Evolutionary conservation across 257 asterid species (phyloP).

Genomic region (Solanum rostratum): DNA sequence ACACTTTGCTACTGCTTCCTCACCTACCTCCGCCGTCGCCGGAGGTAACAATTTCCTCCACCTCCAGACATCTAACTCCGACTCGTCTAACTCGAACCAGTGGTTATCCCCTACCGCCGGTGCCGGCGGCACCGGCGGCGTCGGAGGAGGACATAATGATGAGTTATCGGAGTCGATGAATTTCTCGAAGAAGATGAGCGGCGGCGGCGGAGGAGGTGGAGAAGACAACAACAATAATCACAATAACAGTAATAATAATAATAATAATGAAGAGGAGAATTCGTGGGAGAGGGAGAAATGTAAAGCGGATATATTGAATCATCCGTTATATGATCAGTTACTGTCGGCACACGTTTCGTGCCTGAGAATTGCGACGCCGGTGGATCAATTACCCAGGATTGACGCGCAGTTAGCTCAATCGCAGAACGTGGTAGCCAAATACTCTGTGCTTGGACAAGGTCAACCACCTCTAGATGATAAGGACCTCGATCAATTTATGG

Average conservation of each 20-base stretch:
- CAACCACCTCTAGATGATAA: conserved; percentile 48
- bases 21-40: neutral
- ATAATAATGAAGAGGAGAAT: neutral
- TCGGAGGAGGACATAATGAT: neutral
- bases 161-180: neutral
- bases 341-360: conserved; percentile 88
- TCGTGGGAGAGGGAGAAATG: conserved; percentile 78
- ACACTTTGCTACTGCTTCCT: neutral
- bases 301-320: conserved; percentile 73
- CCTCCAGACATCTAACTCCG: conserved; percentile 12
- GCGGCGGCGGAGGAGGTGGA: neutral
- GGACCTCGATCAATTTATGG: conserved; percentile 98
- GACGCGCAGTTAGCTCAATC: conserved; percentile 95
- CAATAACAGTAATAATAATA: neutral
- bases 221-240: neutral
- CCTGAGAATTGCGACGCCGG: conserved; percentile 93
- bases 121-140: neutral
- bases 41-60: conserved; percentile 12
- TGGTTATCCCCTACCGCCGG: conserved; percentile 8
- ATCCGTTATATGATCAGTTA: conserved; percentile 79
- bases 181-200: neutral
- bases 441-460: conserved; percentile 56
- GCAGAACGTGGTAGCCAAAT: conserved; percentile 78
- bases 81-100: conserved; percentile 18
- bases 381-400: conserved; percentile 93